Conservation (phyloP, 1,284 basidiomycete genomes). For the Xanthoconium separans region DNA sequence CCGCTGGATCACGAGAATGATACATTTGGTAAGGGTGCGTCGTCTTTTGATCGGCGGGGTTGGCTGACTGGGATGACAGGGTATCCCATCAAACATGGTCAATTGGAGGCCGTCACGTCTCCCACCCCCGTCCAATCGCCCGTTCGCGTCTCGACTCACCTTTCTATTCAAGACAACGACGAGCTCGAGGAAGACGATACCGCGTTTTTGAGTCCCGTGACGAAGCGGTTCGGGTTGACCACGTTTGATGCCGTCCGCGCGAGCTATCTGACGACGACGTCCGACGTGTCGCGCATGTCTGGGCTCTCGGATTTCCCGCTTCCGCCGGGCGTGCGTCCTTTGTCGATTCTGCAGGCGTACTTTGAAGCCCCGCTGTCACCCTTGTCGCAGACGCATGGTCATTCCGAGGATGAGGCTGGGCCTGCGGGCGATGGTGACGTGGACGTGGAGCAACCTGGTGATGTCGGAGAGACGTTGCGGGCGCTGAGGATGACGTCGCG, state of each 20-base stretch:
- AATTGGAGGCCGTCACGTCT: slow-evolving; percentile 14
- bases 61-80: slow-evolving; percentile 20
- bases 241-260: slow-evolving; percentile 50
- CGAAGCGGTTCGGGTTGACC: slow-evolving; percentile 29
- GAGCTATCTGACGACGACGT: slow-evolving; percentile 68
- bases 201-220: slow-evolving; percentile 11
- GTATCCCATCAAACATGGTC: slow-evolving; percentile 24
- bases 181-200: neutral
- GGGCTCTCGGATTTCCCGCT: slow-evolving; percentile 72
- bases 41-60: slow-evolving; percentile 6
- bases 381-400: neutral
- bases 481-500: slow-evolving; percentile 9
- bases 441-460: slow-evolving; percentile 4
- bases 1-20: slow-evolving; percentile 43
- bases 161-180: slow-evolving; percentile 21
- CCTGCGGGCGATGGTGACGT: neutral
- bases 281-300: slow-evolving; percentile 60
- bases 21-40: slow-evolving; percentile 41
- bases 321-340: slow-evolving; percentile 45
- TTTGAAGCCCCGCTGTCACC: slow-evolving; percentile 33
- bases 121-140: slow-evolving; percentile 13
- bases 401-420: neutral
- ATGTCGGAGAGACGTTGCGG: slow-evolving; percentile 15
- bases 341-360: slow-evolving; percentile 47
- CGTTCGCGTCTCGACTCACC: slow-evolving; percentile 23